Base-by-base conservation (phyloP, 1,139 yeast genomes). In the Barnettozyma hawaiiensis region DNA sequence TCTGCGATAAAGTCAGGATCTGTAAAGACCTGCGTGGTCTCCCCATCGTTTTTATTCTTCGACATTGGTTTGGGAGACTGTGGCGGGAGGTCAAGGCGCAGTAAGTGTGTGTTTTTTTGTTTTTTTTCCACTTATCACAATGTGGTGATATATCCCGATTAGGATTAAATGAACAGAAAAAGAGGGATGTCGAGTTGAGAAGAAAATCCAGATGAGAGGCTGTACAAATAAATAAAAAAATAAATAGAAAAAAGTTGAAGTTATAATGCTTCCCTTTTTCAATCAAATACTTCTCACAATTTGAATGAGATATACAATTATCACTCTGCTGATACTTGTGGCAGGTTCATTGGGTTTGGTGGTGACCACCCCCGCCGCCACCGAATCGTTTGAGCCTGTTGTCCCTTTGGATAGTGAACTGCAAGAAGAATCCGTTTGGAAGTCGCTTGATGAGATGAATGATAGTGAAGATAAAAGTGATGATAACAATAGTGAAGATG, bases 1-100 rank as follows among this genome's bases (percentile, higher is more conserved):
- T 47, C 54, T 6, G 47, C 49, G 6, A 29, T 12, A n/a, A 28
- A 24, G 9, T 48, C 51, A 1, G 48, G 26, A 14, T 48, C 49
- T 12, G 14, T 5, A 6, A 11, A 5, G 3, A 31, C 11, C 6
- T 8, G 20, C 21, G 14, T 31, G 21, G 19, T 16, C n/a, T 31
- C 18, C 14, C 18, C 9, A 6, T 16, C 16, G 21, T 19, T 12
- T 16, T 7, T 11, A 27, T 10, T n/a, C 33, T 18, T 31, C 8
- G 21, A 4, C 33, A 26, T 26, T 26, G 15, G 2, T 26, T n/a
- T 3, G 7, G 29, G 16, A 26, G n/a, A n/a, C n/a, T n/a, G n/a
- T n/a, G n/a, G n/a, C n/a, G n/a, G n/a, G n/a, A n/a, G n/a, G n/a
- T n/a, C n/a, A n/a, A n/a, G n/a, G n/a, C n/a, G n/a, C n/a, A n/a